Evolutionary conservation across 2,329 filamentous ascomycete species (phyloP), one percentile per base, ranked within the genome.

Genomic region (Talaromyces sp.): DNA sequence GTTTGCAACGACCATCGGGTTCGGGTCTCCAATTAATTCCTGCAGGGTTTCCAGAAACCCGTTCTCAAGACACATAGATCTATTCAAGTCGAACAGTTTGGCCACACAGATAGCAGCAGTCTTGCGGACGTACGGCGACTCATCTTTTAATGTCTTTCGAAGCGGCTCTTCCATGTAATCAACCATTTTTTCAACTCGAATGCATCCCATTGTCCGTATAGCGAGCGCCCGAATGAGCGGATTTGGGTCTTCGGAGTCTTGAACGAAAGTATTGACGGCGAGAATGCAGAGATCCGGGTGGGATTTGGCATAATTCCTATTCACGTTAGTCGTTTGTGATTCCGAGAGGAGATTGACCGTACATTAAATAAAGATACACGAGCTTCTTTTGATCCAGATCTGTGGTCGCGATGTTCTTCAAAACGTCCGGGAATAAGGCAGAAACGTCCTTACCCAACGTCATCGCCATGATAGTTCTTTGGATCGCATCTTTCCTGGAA

Each of bases 381-480:
- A 99, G 89, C 83, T 99, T 99, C 86, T 99, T 99, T 82, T 99
- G 95, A 76, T 99, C 95, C 66, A 99, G 81, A 73, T 99, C 95
- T 52, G 80, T 83, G 1, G 95, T 99, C 63, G 95, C 95, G 77
- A 99, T 99, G 74, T 99, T 99, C 84, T 99, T 99, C 67, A 99
- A 82, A 37, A 99, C 95, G 75, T 99, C 95, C 1, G 95, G 95
- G 76, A 99, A 99, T 67, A 99, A 82, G 62, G 93, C 91, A 60
- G 95, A 99, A 64, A 99, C 95, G 80, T 99, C 95, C 79, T 99
- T 99, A 77, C 95, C 95, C 70, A 99, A 78, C 1, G 95, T 99
- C 95, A 99, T 99, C 75, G 95, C 93, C 93, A 98, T 98, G 81
- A 99, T 99, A 67, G 95, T 99, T 84, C 96, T 98, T 76, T 99